A percentile compares a stretch with the other conserved stretches of the same genome.
These are phyloP conservation scores for Microascus cirrosus DNA, from an alignment of 2,329 filamentous ascomycete species.

Conservation along the genomic window DNA sequence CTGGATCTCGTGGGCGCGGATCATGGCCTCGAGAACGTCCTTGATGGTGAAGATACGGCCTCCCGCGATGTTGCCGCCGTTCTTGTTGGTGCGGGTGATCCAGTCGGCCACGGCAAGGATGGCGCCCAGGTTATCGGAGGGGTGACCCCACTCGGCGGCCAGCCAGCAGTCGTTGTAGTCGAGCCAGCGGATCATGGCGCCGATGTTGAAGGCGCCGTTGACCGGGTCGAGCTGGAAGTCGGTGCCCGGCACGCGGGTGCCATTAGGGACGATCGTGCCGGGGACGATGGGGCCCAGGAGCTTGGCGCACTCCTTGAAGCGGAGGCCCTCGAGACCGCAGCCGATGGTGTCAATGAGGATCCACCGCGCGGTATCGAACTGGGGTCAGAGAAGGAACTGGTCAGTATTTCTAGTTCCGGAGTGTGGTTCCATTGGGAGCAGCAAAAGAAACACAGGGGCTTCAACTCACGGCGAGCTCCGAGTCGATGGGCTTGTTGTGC, in stretches of 20 bases:
- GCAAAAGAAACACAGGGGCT: not conserved
- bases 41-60: constrained; percentile 81
- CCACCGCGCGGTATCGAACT: constrained; percentile 94
- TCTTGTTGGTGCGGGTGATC: constrained; percentile 82
- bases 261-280: constrained; percentile 84
- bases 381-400: constrained; percentile 1
- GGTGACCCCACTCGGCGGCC: constrained; percentile 97
- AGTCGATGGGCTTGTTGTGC: constrained; percentile 82
- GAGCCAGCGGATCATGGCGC: constrained; percentile 96
- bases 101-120: constrained; percentile 96
- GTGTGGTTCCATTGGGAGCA: constrained; percentile 6
- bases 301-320: constrained; percentile 93
- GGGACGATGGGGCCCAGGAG: constrained; percentile 85
- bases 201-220: constrained; percentile 97
- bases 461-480: constrained; percentile 74
- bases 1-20: constrained; percentile 99
- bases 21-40: constrained; percentile 93
- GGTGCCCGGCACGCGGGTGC: constrained; percentile 82
- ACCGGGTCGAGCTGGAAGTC: constrained; percentile 91
- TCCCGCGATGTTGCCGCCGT: constrained; percentile 66
- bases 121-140: constrained; percentile 93
- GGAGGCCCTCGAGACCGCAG: constrained; percentile 89
- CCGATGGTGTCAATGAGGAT: constrained; percentile 95
- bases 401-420: not conserved
- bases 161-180: constrained; percentile 99